Base-by-base conservation (phyloP, 208 protist species). In the Crithidia mellificae region DNA sequence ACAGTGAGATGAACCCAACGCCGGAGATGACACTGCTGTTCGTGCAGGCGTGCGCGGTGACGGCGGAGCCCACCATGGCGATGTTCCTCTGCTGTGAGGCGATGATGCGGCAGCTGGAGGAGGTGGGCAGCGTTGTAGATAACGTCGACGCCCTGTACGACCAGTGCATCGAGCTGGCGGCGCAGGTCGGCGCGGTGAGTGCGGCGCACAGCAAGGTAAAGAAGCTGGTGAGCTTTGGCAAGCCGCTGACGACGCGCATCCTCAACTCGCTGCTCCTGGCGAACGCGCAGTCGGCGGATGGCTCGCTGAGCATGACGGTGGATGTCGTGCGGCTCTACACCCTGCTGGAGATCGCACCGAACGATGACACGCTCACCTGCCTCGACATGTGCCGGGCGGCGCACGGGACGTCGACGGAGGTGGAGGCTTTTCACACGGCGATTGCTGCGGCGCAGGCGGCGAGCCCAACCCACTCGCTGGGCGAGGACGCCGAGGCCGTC, bases 251-350 rank as follows among this genome's bases (percentile, higher is more conserved):
- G 11, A 92, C 91, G 41, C 85, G 88, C 36, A 77, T 84, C 67
- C 49, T 94, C 17, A 96, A 96, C 77, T 91, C 91, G 9, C 68
- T 96, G 17, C 74, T 96, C 24, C 80, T 91, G 27, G 88, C 88
- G 44, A 94, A 93, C 58, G 81, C 87, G 57, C 83, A 91, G 68
- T 87, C 91, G 22, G 52, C 66, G 30, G 91, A 86, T 24, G 84
- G 87, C 0, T 85, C 75, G 36, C 43, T 78, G 27, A 29, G 64
- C 25, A 90, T 94, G 84, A 88, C 87, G 34, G 58, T 73, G 19
- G 87, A 96, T 27, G 47, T 96, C n/a, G 58, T 81, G 12, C 54
- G 61, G n/a, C 44, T 94, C 24, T 93, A 88, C 72, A 72, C 67
- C 2, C 68, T 94, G 32, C 68, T 94, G 12, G 72, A 63, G 43